Conservation (phyloP, 768 basidiomycete genomes). For the Russula foetens region DNA sequence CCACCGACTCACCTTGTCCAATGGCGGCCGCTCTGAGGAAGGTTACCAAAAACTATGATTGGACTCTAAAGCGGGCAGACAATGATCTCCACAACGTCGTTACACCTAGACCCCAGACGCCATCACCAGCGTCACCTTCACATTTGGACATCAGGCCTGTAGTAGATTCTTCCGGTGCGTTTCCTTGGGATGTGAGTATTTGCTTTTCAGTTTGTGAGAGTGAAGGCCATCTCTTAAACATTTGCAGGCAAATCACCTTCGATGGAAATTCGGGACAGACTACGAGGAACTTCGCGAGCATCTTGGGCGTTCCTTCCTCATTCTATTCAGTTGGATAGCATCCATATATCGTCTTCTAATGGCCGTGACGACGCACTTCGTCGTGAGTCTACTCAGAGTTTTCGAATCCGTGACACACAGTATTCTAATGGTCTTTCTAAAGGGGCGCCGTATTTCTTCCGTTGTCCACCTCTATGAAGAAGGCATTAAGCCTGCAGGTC, state of each 20-base stretch:
- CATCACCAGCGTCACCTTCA: not conserved
- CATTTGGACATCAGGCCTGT: not conserved
- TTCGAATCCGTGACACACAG: not conserved
- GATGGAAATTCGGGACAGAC: slow-evolving; percentile 8
- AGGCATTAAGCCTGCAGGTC: not conserved
- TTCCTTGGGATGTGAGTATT: slow-evolving; percentile 3
- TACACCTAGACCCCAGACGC: not conserved
- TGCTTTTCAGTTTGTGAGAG: not conserved
- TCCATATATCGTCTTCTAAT: not conserved
- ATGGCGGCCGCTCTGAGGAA: slow-evolving; percentile 12
- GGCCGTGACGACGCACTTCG: not conserved
- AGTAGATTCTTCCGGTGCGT: not conserved
- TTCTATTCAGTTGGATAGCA: not conserved
- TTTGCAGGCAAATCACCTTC: not conserved
- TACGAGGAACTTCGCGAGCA: slow-evolving; percentile 11
- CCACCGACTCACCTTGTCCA: not conserved
- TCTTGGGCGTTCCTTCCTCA: not conserved
- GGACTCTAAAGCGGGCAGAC: slow-evolving; percentile 13
- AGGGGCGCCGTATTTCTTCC: not conserved
- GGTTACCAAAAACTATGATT: slow-evolving; percentile 5
- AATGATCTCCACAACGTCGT: slow-evolving; percentile 8
- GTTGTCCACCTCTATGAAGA: not conserved
- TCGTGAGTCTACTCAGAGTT: not conserved
- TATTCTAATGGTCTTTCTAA: not conserved
- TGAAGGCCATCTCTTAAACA: not conserved